These are phyloP conservation scores for Hypocreales sp. DNA, from an alignment of 2,329 filamentous ascomycete species.

Conservation along the genomic window DNA sequence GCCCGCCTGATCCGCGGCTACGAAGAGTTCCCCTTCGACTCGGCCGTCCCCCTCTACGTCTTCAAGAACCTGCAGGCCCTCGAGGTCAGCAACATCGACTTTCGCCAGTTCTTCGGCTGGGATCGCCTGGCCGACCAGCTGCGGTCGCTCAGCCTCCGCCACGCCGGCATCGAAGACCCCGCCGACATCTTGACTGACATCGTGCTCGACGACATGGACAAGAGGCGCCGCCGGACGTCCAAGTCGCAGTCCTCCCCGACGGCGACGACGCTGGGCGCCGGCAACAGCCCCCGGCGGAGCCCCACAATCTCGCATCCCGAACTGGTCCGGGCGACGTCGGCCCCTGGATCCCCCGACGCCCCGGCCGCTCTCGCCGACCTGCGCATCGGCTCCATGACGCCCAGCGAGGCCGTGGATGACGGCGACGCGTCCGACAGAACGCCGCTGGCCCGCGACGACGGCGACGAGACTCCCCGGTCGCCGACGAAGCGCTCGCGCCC, in stretches of 20 bases:
- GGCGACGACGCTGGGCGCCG: constrained; percentile 48
- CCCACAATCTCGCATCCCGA: constrained; percentile 50
- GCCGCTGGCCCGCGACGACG: constrained; percentile 30
- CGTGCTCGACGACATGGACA: constrained; percentile 92
- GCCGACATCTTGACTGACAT: constrained; percentile 84
- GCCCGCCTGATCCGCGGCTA: constrained; percentile 82
- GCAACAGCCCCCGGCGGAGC: constrained; percentile 43
- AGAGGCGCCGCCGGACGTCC: constrained; percentile 71
- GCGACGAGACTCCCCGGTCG: constrained; percentile 27
- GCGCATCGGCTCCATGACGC: constrained; percentile 42
- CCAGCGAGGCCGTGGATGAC: constrained; percentile 34
- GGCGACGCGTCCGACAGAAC: constrained; percentile 16
- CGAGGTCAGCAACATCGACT: constrained; percentile 91
- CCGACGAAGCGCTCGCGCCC: constrained; percentile 33
- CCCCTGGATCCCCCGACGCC: constrained; percentile 46
- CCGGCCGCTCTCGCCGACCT: constrained; percentile 32
- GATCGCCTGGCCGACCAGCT: constrained; percentile 85
- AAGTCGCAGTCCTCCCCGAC: constrained; percentile 74
- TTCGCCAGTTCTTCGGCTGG: constrained; percentile 95
- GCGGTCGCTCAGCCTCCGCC: constrained; percentile 74
- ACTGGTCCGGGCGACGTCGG: constrained; percentile 49
- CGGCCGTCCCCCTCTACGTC: constrained; percentile 84
- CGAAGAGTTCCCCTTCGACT: constrained; percentile 97
- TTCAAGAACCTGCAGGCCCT: constrained; percentile 95
- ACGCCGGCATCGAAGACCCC: constrained; percentile 77